Base-by-base conservation (phyloP, 78 protist genomes). In the Planoprotostelium fungivorum region DNA sequence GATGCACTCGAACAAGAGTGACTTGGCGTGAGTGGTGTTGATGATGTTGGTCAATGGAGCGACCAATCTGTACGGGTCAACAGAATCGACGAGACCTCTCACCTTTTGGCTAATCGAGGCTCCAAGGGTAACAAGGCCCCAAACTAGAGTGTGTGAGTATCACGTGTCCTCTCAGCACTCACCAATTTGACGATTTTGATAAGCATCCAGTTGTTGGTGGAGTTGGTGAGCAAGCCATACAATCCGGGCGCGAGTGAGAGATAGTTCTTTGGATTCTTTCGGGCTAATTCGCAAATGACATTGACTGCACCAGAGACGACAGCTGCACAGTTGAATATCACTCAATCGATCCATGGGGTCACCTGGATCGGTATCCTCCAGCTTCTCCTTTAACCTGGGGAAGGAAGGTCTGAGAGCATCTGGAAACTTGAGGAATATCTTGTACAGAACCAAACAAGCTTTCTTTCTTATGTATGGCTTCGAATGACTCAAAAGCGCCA, bases 251-350 rank as follows among this genome's bases (percentile, higher is more conserved):
- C 99, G 84, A 97, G 92, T 28, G 97, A 85, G n/a, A 97, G 93
- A 87, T 97, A 98, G 96, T 97, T 98, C 89, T 91, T 93, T 29
- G 99, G 99, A 88, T 98, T 98, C 89, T 94, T 94, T 63, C 98
- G 88, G 0, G 99, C 99, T 0, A 98, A 92, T 83, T 98, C 99
- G 88, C 99, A 98, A 36, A 98, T 95, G 84, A 98, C 99, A 38
- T 96, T 96, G 51, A 98, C 99, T 0, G 99, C 98, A 1, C 98
- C 97, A 0, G 95, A 88, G 5, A 88, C 51, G 36, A 98, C 99
- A 0, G 97, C 93, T 83, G 85, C 35, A 25, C 37, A 39, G 5
- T 35, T 84, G 16, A 84, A 87, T 84, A 35, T 36, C n/a, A 87
- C 5, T 35, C 29, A 36, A 23, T 34, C 35, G 88, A 37, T 35